phyloP scores from a whole-genome alignment of 2,329 filamentous ascomycete species.

The Hypoxylon sp. region DNA sequence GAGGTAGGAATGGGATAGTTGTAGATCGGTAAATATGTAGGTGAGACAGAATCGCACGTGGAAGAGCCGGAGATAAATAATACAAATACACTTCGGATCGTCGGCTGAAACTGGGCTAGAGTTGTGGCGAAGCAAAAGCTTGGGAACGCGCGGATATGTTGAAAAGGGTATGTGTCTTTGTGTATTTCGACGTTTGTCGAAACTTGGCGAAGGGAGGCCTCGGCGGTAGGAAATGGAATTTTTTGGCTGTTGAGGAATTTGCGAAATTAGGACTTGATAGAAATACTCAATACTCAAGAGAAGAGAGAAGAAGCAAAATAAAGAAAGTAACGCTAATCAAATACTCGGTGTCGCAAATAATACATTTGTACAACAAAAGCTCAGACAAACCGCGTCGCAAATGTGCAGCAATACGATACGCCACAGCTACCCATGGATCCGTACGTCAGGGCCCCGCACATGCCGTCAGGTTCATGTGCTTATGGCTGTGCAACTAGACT shows the following conservation, averaged over 20 bases:
- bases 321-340: not conserved
- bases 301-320: not conserved
- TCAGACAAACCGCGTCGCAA: slow-evolving; percentile 6
- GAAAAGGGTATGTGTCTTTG: not conserved
- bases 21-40: not conserved
- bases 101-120: slow-evolving; percentile 4
- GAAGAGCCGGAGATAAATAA: not conserved
- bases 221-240: not conserved
- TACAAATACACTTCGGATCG: slow-evolving; percentile 1
- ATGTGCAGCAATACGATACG: not conserved
- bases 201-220: slow-evolving; percentile 1
- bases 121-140: slow-evolving; percentile 9
- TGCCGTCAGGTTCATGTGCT: not conserved
- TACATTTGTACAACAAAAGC: not conserved
- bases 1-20: not conserved
- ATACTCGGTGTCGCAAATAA: not conserved
- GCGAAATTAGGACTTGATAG: not conserved
- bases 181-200: not conserved
- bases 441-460: not conserved
- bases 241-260: not conserved
- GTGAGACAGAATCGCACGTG: not conserved
- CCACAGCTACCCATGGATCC: slow-evolving; percentile 1
- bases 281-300: not conserved
- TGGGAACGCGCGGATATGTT: not conserved
- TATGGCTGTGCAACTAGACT: not conserved